Conservation (phyloP, 768 basidiomycete genomes). For the Panaeolus cyanescens region DNA sequence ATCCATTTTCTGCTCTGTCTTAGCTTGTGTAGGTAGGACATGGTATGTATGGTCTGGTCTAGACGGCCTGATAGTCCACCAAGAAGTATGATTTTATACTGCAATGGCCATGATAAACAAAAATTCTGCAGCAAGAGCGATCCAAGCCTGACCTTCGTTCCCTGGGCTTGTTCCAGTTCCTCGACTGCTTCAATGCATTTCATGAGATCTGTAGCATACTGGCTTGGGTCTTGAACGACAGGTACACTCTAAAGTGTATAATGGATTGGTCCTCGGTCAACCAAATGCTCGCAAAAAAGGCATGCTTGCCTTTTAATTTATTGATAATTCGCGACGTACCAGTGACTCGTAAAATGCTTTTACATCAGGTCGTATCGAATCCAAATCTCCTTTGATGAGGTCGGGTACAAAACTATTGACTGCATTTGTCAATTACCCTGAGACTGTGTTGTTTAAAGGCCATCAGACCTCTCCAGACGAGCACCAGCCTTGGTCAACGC, state of each 20-base stretch:
- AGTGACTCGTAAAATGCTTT: constrained; percentile 60
- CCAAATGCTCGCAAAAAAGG: not conserved
- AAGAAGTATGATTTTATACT: constrained; percentile 75
- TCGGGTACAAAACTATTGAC: constrained; percentile 70
- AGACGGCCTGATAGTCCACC: constrained; percentile 91
- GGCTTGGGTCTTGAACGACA: constrained; percentile 67
- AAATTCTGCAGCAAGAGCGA: not conserved
- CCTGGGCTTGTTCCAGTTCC: constrained; percentile 51
- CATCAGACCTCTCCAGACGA: constrained; percentile 19
- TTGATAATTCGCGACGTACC: constrained; percentile 41
- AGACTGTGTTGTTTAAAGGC: not conserved
- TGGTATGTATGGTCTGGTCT: constrained; percentile 91
- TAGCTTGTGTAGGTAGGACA: constrained; percentile 84
- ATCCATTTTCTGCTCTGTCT: constrained; percentile 58
- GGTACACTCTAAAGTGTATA: constrained; percentile 58
- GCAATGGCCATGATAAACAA: constrained; percentile 23
- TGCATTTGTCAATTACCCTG: not conserved
- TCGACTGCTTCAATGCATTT: constrained; percentile 78
- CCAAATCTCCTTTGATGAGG: constrained; percentile 92
- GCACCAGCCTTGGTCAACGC: constrained; percentile 23
- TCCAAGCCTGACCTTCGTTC: constrained; percentile 33
- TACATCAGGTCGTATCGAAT: constrained; percentile 83
- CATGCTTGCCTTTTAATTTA: too few species aligned
- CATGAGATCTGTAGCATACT: constrained; percentile 93
- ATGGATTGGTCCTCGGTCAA: not conserved